Evolutionary conservation across 1,139 yeast species (phyloP).

Genomic region (Candida sanyaensis): DNA sequence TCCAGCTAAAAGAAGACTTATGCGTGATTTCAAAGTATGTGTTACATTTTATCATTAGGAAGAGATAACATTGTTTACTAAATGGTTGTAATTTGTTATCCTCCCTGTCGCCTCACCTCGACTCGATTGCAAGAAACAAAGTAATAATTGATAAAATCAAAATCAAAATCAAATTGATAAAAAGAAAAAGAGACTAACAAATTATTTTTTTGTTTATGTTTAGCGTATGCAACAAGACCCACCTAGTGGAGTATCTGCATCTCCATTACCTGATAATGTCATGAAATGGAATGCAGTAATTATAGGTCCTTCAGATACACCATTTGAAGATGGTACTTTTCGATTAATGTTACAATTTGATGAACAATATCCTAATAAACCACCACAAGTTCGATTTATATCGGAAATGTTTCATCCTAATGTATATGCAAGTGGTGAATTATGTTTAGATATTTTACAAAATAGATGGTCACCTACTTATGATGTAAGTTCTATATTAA

Average conservation of each 20-base stretch:
- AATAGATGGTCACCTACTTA: conserved; percentile 99
- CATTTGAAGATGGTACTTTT: conserved; percentile 98
- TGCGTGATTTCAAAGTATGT: conserved; percentile 94
- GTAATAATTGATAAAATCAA: too few species aligned
- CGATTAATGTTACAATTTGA: conserved; percentile 84
- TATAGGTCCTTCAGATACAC: conserved; percentile 97
- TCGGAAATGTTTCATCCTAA: conserved; percentile 98
- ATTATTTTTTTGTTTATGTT: not conserved
- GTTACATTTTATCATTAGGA: not conserved
- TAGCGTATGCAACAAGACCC: conserved; percentile 97
- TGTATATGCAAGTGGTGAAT: conserved; percentile 93
- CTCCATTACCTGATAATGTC: conserved; percentile 95
- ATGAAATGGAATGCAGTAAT: conserved; percentile 98
- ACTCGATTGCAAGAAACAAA: not conserved
- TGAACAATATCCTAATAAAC: conserved; percentile 97
- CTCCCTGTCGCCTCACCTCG: too few species aligned
- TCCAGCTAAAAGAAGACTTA: conserved; percentile 95
- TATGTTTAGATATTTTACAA: conserved; percentile 92
- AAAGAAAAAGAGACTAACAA: not conserved
- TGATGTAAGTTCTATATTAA: conserved; percentile 94
- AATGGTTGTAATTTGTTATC: too few species aligned
- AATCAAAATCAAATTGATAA: too few species aligned
- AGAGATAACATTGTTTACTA: too few species aligned
- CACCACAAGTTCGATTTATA: conserved; percentile 88
- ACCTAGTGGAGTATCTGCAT: conserved; percentile 96